A percentile compares a stretch with the other conserved stretches of the same genome.
Evolutionary conservation across 192 early-diverging fungal genomes (phyloP).

Genomic region (Gonapodya sp.): DNA sequence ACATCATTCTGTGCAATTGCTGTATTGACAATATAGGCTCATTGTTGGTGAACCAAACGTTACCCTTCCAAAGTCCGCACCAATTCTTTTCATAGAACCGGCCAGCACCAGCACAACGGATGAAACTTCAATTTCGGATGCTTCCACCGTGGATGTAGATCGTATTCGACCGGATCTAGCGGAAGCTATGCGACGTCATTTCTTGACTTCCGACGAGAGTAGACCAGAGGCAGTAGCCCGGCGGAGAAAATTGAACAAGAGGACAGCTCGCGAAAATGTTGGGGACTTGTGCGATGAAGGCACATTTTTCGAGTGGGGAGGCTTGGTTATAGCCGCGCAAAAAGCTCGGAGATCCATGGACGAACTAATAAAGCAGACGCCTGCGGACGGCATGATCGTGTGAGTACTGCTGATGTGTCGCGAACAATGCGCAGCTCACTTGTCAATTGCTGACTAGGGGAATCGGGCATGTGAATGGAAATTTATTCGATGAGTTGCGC

Average conservation of each 20-base stretch:
- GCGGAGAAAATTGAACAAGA: neutral
- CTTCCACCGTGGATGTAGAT: neutral
- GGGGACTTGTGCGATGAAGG: conserved; percentile 11
- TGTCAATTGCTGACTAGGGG: neutral
- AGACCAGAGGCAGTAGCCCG: conserved; percentile 3
- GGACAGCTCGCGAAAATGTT: neutral
- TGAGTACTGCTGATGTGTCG: neutral
- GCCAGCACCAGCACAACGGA: neutral
- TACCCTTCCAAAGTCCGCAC: conserved; percentile 4
- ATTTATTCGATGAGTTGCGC: neutral
- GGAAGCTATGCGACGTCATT: neutral
- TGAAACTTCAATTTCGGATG: neutral
- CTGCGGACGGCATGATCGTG: conserved; percentile 12
- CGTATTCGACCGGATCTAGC: conserved; percentile 6
- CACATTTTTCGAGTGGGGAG: conserved; percentile 21
- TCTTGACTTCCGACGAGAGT: neutral
- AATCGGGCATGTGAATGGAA: conserved; percentile 6
- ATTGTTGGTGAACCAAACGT: neutral
- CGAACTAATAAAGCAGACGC: conserved; percentile 11
- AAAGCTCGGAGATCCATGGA: conserved; percentile 13
- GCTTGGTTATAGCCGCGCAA: conserved; percentile 19
- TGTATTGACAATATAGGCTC: neutral
- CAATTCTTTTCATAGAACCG: neutral
- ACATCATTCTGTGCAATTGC: neutral
- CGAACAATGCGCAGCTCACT: neutral